Evolutionary conservation across 441 rosid species (phyloP), one percentile per base, ranked within the genome.

Genomic region (Syzygium syzygioides): DNA sequence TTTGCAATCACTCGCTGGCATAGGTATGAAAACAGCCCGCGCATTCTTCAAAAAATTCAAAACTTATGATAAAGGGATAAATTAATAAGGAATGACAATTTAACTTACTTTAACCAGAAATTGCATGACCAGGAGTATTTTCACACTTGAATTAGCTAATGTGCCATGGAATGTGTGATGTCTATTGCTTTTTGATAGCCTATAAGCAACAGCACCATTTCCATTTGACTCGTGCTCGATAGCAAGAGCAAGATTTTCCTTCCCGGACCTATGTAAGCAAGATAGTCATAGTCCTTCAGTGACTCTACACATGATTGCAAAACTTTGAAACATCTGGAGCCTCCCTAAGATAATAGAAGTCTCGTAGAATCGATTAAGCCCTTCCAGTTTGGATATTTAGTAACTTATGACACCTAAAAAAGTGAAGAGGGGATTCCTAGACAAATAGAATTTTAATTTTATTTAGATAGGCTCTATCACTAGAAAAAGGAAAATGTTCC

Each of bases 1-100:
- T 92, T 91, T 96, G 94, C 99, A 91, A 86, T 98, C 99, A 91
- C 92, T 98, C 86, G 94, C 98, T 23, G 99, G 99, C 91, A 95
- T 98, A 98, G 99, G 99, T 66, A 93, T 96, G 79, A 98, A 95
- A 94, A 94, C 98, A 91, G 98, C 99, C 85, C 98, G 96, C 93
- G 94, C 98, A 57, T 95, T 98, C 86, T 91, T 96, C 41, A 90
- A 94, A 79, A 96, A 93, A 91, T 98, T 97, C 93, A 98, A 94
- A 93, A 93, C 93, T 89, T 94, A 95, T 91, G 98, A 94, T 87
- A 95, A 95, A 95, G 99, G 95, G 87, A 91, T 54, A 88, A 90
- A n/a, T 80, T 64, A 64, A 83, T 87, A 66, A 68, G 68, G 86
- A 25, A 45, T 11, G 54, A 71, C 48, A 45, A 45, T 45, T 45